Percentiles rank a stretch among this genome's conserved stretches.
phyloP scores from a whole-genome alignment of 2,329 filamentous ascomycete species.

The Colletotrichum camelliae region DNA sequence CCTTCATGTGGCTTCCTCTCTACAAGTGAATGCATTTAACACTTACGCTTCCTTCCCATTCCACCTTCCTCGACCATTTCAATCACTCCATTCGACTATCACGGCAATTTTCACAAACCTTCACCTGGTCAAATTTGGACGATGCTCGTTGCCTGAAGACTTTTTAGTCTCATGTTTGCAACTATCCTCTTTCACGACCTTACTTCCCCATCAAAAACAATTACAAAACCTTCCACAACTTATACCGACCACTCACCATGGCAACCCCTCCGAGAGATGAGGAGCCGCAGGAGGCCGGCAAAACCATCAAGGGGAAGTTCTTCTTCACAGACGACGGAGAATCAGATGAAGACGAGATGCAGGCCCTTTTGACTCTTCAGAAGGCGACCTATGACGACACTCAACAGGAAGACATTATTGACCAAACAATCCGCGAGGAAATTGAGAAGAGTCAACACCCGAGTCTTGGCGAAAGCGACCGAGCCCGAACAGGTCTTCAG shows the following conservation, averaged over 20 bases:
- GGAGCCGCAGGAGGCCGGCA: no score
- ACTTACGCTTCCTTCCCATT: background rate
- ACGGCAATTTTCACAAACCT: no score
- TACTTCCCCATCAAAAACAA: background rate
- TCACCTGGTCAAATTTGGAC: no score
- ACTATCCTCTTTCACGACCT: background rate
- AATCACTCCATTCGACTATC: no score
- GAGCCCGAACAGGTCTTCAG: no score
- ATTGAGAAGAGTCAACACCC: no score
- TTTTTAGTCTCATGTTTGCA: background rate
- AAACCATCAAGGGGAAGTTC: background rate
- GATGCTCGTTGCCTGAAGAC: background rate
- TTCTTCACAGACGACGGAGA: background rate
- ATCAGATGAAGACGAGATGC: background rate
- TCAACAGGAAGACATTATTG: background rate
- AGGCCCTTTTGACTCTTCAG: background rate
- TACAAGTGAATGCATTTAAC: background rate
- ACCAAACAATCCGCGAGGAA: background rate
- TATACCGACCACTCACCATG: background rate
- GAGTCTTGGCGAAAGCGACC: no score
- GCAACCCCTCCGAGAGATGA: background rate
- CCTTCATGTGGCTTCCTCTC: background rate
- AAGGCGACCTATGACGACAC: background rate
- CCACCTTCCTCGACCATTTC: no score
- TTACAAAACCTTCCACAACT: no score